Evolutionary conservation across 2,329 filamentous ascomycete genomes (phyloP).

Genomic region (Ceratocystis huliohia): DNA sequence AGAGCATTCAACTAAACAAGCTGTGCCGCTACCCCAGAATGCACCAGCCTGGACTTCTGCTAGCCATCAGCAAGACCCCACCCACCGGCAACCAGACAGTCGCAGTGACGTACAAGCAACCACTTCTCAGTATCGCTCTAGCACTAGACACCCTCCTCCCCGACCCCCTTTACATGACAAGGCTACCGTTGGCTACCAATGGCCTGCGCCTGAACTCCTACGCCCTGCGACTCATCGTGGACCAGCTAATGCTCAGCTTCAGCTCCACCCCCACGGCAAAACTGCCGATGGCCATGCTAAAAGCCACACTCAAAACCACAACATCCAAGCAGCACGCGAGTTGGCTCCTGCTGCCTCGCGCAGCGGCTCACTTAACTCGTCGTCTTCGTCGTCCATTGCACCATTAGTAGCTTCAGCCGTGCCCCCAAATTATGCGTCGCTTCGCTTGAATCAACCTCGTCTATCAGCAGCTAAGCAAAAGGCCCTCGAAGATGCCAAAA

Average conservation of each 20-base stretch:
- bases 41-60: no score
- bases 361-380: not conserved
- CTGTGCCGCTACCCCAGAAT: no score
- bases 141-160: not conserved
- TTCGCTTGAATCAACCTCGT: conserved; percentile 25
- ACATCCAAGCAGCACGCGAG: not conserved
- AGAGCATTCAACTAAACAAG: no score
- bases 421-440: not conserved
- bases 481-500: conserved; percentile 55
- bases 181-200: not conserved
- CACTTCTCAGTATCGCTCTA: not conserved
- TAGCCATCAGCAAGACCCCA: no score
- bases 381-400: conserved; percentile 4
- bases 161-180: not conserved
- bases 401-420: not conserved
- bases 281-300: not conserved
- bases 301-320: not conserved
- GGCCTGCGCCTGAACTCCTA: not conserved
- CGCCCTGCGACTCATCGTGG: not conserved
- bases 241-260: not conserved
- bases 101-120: not conserved
- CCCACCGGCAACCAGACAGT: no score
- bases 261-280: not conserved
- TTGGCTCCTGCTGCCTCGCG: not conserved
- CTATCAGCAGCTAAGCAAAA: conserved; percentile 41